Conservation (phyloP, 2,329 filamentous ascomycete species). For the Ophiostoma perfectum region DNA sequence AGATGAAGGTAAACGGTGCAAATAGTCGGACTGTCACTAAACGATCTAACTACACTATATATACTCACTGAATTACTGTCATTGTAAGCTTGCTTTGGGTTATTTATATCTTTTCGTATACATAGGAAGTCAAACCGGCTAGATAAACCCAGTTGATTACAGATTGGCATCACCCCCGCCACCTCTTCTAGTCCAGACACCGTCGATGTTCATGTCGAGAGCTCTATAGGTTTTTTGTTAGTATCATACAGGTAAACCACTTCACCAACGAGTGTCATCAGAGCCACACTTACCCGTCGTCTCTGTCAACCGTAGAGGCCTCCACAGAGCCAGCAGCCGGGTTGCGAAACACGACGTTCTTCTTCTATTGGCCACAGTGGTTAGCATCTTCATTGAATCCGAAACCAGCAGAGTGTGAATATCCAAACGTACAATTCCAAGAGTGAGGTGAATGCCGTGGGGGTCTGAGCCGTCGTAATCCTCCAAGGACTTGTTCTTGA, state of each 20-base stretch:
- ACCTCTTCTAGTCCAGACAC: conserved; percentile 21
- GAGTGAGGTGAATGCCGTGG: conserved; percentile 23
- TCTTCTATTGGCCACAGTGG: conserved; percentile 14
- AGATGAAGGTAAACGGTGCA: neutral
- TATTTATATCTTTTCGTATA: neutral
- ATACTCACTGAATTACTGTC: neutral
- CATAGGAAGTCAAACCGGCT: too few relatives aligned
- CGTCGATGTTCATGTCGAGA: conserved; percentile 22
- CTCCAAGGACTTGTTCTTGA: conserved; percentile 23
- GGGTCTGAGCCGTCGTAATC: conserved; percentile 18
- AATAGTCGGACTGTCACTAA: neutral
- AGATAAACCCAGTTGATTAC: neutral
- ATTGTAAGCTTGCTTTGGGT: neutral
- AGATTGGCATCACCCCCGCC: conserved; percentile 20
- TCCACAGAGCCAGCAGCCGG: conserved; percentile 5
- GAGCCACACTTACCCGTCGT: conserved; percentile 18
- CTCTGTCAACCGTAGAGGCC: neutral
- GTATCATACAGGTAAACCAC: neutral
- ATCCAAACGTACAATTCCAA: conserved; percentile 18
- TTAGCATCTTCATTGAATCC: neutral
- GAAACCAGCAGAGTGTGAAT: too few relatives aligned
- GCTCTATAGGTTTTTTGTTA: neutral
- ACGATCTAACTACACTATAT: neutral
- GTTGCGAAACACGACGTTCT: conserved; percentile 24
- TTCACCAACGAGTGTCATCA: neutral